Base-by-base conservation (phyloP, 2,329 filamentous ascomycete species). In the Exophiala viscosa region DNA sequence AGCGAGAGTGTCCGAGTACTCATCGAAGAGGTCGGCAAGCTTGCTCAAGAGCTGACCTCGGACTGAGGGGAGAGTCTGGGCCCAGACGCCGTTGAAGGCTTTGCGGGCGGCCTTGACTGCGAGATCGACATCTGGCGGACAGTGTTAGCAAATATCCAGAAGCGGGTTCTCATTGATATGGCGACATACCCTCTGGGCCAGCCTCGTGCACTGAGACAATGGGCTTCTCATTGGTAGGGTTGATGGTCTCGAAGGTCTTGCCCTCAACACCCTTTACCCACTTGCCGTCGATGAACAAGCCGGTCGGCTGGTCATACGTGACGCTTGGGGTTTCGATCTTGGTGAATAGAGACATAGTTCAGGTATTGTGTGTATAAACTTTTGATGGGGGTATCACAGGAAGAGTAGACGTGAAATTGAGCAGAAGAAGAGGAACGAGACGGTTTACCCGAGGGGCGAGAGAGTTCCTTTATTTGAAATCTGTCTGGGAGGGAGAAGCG, bases 181-280 rank as follows among this genome's bases (percentile, higher is more conserved):
- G 39, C 50, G 85, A 83, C 70, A 85, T 76, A 75, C 93, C 89
- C 79, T 95, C 90, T 79, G 95, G 90, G 60, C 86, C 88, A 67
- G 86, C 91, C 76, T 95, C 90, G 69, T 83, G 76, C 64, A 96
- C 88, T 50, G 84, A 85, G 78, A 79, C 82, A 76, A 95, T 95
- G 67, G 89, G 83, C 73, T 90, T 84, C 73, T 96, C 91, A 61
- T 83, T 89, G 60, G 86, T 67, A 55, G 90, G 90, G 81, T 95
- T 95, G 79, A 93, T 86, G 71, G 90, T 87, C 75, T 96, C 90
- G 68, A 96, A 93, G 62, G 86, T 90, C 81, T 89, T 86, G 76
- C 90, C 90, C 65, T 95, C 88, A 59, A 87, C 84, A 69, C 84
- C 80, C 72, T 87, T 84, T 60, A 95, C 83, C 76, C 86, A 96